A percentile compares a stretch with the other conserved stretches of the same genome.
phyloP scores from a whole-genome alignment of 2,329 filamentous ascomycete species.

The Xylaria arbuscula region DNA sequence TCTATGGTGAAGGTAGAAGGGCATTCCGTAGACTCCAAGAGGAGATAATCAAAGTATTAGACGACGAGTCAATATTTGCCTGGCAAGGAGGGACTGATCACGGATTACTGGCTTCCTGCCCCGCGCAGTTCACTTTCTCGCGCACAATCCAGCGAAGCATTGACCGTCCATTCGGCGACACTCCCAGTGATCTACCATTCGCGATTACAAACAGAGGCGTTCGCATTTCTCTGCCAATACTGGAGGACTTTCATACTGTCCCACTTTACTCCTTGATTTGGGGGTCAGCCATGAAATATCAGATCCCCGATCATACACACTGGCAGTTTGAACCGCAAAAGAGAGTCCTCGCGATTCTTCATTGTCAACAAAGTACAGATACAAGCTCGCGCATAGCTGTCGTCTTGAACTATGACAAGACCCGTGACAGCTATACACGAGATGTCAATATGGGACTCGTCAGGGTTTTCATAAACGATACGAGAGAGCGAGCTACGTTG shows the following conservation, averaged over 20 bases:
- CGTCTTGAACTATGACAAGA: slow-evolving; percentile 13
- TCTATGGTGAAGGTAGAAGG: slow-evolving; percentile 26
- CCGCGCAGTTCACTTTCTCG: slow-evolving; percentile 24
- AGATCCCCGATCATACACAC: slow-evolving; percentile 19
- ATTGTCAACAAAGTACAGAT: slow-evolving; percentile 16
- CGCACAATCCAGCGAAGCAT: slow-evolving; percentile 9
- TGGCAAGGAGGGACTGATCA: slow-evolving; percentile 32
- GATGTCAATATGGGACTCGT: slow-evolving; percentile 24
- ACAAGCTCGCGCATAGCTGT: slow-evolving; percentile 8
- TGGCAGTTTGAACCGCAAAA: background rate
- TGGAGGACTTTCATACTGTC: slow-evolving; percentile 8
- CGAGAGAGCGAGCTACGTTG: background rate
- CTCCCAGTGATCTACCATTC: background rate
- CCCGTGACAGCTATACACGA: background rate
- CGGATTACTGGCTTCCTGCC: slow-evolving; percentile 23
- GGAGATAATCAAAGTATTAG: slow-evolving; percentile 33
- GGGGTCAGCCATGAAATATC: slow-evolving; percentile 9
- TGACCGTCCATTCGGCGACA: background rate
- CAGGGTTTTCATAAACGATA: slow-evolving; percentile 13
- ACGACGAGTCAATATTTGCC: slow-evolving; percentile 44
- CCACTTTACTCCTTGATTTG: slow-evolving; percentile 9
- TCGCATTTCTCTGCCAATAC: slow-evolving; percentile 15
- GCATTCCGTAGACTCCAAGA: slow-evolving; percentile 22
- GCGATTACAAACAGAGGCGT: slow-evolving; percentile 16
- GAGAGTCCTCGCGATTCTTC: slow-evolving; percentile 20